phyloP scores from a whole-genome alignment of 1,139 yeast species.

The Nakaseomyces delphensis region DNA sequence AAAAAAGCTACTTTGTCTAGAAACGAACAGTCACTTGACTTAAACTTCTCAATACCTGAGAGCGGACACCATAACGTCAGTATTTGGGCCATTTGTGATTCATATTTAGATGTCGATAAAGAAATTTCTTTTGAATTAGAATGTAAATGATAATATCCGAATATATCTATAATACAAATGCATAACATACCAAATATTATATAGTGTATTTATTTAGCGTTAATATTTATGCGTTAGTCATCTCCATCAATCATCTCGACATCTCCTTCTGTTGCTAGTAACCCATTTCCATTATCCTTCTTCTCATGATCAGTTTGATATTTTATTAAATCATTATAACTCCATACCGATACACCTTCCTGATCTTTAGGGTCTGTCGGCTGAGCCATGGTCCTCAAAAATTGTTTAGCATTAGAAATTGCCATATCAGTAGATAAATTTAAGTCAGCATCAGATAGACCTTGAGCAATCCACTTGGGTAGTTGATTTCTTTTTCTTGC shows the following conservation, averaged over 20 bases:
- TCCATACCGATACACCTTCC: constrained; percentile 95
- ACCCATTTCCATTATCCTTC: constrained; percentile 13
- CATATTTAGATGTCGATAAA: constrained; percentile 84
- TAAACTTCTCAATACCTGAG: constrained; percentile 52
- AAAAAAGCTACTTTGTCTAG: constrained; percentile 52
- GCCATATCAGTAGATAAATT: constrained; percentile 97
- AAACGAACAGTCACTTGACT: constrained; percentile 43
- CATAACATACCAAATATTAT: too few species aligned
- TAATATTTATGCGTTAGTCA: background rate
- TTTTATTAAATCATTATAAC: constrained; percentile 53
- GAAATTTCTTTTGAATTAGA: constrained; percentile 50
- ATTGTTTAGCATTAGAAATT: constrained; percentile 85
- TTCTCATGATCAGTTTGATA: constrained; percentile 48
- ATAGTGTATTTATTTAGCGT: too few species aligned
- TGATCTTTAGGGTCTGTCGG: constrained; percentile 86
- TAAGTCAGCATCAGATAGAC: constrained; percentile 80
- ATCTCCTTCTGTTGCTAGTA: constrained; percentile 15
- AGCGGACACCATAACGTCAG: constrained; percentile 55
- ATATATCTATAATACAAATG: background rate
- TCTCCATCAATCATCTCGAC: constrained; percentile 11
- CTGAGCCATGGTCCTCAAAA: constrained; percentile 87
- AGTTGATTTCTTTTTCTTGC: constrained; percentile 76
- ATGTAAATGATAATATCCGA: constrained; percentile 28
- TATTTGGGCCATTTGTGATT: constrained; percentile 85
- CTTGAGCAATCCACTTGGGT: constrained; percentile 97